phyloP scores from a whole-genome alignment of 2,329 filamentous ascomycete genomes.

The Fusarium verticillioides region DNA sequence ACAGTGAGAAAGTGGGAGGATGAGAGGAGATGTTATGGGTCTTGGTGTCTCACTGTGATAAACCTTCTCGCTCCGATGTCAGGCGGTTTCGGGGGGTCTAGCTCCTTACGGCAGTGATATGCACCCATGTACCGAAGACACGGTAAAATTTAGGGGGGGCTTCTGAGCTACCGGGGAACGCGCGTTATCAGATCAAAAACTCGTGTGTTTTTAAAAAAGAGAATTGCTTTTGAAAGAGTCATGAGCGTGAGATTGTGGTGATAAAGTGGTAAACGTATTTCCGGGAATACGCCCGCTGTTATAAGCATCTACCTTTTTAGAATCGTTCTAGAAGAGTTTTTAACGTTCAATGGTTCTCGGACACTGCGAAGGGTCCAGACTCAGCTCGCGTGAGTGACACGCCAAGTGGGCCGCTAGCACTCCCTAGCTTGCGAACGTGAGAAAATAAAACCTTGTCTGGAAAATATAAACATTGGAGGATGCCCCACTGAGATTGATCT shows the following conservation, averaged over 20 bases:
- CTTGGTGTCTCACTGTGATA: conserved; percentile 34
- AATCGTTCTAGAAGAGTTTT: not conserved
- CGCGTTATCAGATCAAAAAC: not conserved
- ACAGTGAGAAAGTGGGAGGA: conserved; percentile 21
- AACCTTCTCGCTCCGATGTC: conserved; percentile 20
- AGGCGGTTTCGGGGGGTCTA: conserved; percentile 7
- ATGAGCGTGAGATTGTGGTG: not conserved
- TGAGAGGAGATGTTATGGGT: not conserved
- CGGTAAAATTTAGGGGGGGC: not conserved
- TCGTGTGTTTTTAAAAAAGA: not conserved
- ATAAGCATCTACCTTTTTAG: not conserved
- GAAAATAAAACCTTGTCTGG: conserved; percentile 5
- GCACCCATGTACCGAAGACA: not conserved
- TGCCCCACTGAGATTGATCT: conserved; percentile 39
- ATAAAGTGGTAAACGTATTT: rapidly evolving
- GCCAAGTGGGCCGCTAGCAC: conserved; percentile 7
- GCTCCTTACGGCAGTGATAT: not conserved
- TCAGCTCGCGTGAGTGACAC: not conserved
- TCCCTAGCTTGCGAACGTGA: not conserved
- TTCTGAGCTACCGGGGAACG: not conserved
- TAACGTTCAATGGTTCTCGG: not conserved
- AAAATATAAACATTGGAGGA: not conserved
- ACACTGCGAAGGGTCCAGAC: not conserved
- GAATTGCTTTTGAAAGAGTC: no score
- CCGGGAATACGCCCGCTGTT: not conserved